Base-by-base conservation (phyloP, 257 asterid species). In the Petrea volubilis region DNA sequence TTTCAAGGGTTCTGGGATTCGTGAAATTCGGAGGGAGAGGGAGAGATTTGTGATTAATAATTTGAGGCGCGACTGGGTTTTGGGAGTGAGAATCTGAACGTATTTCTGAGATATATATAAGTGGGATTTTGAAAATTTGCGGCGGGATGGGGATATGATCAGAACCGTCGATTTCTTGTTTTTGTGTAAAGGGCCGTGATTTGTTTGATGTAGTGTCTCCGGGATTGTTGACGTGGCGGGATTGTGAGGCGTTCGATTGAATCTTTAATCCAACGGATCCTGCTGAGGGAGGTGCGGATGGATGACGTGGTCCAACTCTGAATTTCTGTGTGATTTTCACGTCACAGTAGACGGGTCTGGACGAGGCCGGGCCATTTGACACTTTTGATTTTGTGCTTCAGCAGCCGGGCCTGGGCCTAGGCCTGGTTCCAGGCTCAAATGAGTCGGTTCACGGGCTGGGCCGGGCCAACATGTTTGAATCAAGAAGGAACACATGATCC, bases 211-310 rank as follows among this genome's bases (percentile, higher is more conserved):
- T 0, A 4, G 23, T 62, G 2, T 3, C 29, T 7, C 28, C 53
- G 68, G 72, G 81, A 77, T 77, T 25, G 12, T 0, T 60, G 82
- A 77, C 63, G 58, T 77, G 82, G 47, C 25, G 3, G 23, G 5
- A 0, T 4, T 21, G 0, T 52, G 38, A 27, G 71, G 20, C 67
- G 74, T 67, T 29, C 46, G 74, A 72, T 77, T 18, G 38, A 21
- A 9, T 14, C 6, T 13, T 7, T 12, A 44, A 52, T 68, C 64
- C 2, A 27, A 63, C 60, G 67, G 67, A 28, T 8, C 47, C 0
- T 21, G 31, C 14, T 9, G 21, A 66, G 23, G 29, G 7, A 34
- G 51, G 58, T 33, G 53, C 52, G 77, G 77, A 77, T 71, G 31
- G 70, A 25, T 64, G 81, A 55, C 70, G 44, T 71, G 77, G 1